Percentiles rank a stretch among this genome's conserved stretches.
phyloP scores from a whole-genome alignment of 225 moss, liverwort and hornwort genomes.

The Bryum argenteum region DNA sequence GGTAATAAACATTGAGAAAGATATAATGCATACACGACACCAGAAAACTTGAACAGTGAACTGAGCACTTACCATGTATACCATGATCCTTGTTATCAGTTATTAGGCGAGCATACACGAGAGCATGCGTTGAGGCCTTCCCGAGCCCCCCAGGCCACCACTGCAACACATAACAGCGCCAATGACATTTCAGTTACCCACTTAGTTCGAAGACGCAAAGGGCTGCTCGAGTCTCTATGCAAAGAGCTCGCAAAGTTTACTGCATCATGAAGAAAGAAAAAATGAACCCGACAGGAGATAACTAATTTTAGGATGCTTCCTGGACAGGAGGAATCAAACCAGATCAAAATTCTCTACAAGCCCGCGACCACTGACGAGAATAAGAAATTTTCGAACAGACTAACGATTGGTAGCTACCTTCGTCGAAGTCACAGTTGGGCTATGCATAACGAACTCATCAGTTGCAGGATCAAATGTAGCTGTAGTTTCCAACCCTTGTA shows the following conservation, averaged over 20 bases:
- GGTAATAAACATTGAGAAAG: neutral
- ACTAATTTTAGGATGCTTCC: constrained; percentile 19
- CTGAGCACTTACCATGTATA: constrained; percentile 67
- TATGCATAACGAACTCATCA: constrained; percentile 87
- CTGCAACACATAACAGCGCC: constrained; percentile 45
- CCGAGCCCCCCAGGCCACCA: constrained; percentile 99
- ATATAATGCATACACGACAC: neutral
- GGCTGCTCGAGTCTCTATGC: constrained; percentile 12
- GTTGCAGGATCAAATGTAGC: constrained; percentile 81
- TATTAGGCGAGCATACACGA: constrained; percentile 83
- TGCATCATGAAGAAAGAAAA: neutral
- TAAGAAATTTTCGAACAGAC: neutral
- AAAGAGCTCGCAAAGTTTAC: neutral
- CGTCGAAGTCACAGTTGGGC: constrained; percentile 87
- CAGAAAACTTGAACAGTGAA: constrained; percentile 20
- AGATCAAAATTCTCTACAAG: neutral
- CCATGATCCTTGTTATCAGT: constrained; percentile 79
- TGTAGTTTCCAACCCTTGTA: constrained; percentile 94
- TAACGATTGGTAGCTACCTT: constrained; percentile 53
- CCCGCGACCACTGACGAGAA: constrained; percentile 16
- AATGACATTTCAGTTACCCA: constrained; percentile 11
- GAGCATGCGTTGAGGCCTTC: constrained; percentile 86
- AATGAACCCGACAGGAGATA: constrained; percentile 3
- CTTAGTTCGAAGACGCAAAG: constrained; percentile 12
- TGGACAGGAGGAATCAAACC: constrained; percentile 1